Conservation (phyloP, 192 early-diverging fungal genomes). For the Entophlyctis helioformis region DNA sequence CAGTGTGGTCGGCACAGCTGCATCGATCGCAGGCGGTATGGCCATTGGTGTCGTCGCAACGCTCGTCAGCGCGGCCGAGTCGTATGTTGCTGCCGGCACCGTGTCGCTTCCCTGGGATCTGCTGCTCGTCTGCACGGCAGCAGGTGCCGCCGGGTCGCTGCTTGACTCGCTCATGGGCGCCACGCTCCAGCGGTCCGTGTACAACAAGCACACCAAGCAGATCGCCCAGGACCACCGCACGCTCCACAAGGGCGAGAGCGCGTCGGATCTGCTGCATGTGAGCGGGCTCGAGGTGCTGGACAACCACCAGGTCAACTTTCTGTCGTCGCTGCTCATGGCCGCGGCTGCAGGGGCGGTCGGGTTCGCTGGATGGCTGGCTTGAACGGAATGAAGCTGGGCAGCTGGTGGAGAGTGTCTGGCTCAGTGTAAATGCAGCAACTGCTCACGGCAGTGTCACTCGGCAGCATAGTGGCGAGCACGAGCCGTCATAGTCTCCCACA, state of each 20-base stretch:
- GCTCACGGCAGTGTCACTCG: no score
- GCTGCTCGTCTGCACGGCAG: constrained; percentile 41
- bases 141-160: constrained; percentile 67
- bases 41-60: constrained; percentile 49
- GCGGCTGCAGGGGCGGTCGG: constrained; percentile 59
- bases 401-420: no score
- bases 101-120: constrained; percentile 22
- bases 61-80: constrained; percentile 7
- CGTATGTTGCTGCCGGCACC: no score
- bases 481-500: no score
- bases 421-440: no score
- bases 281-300: constrained; percentile 60
- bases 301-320: constrained; percentile 76
- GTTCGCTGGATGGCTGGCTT: no score
- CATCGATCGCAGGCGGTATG: constrained; percentile 65
- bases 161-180: constrained; percentile 81
- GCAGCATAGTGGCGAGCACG: no score
- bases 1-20: constrained; percentile 55
- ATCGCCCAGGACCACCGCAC: constrained; percentile 27
- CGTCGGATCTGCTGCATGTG: constrained; percentile 31
- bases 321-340: constrained; percentile 58
- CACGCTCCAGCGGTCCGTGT: constrained; percentile 63
- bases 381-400: no score
- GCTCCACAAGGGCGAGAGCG: constrained; percentile 27
- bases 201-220: constrained; percentile 49